These are phyloP conservation scores for Myxozyma vanderwaltii DNA, from an alignment of 805 yeast species.

Conservation along the genomic window DNA sequence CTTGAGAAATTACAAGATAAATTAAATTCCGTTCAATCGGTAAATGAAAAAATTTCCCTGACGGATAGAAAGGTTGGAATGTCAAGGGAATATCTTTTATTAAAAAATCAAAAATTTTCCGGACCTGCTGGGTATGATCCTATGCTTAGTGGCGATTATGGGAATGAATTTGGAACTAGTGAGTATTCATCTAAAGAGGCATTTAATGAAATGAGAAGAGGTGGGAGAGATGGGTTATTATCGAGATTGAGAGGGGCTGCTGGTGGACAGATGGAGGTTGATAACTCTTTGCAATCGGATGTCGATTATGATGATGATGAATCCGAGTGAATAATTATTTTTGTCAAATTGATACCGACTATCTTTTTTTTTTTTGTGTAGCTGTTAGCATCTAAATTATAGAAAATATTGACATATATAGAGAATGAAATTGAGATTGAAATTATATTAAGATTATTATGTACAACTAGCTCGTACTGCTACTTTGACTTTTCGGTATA, in stretches of 20 bases:
- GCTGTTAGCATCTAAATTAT: too few relatives aligned
- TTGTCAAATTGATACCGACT: too few relatives aligned
- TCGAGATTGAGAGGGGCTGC: not conserved
- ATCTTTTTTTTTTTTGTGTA: too few relatives aligned
- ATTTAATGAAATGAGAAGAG: not conserved
- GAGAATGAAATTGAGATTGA: too few relatives aligned
- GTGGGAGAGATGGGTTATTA: not conserved
- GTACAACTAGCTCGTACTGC: too few relatives aligned
- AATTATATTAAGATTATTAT: too few relatives aligned
- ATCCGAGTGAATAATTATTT: constrained; percentile 8
- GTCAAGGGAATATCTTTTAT: constrained; percentile 23
- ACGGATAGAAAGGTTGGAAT: constrained; percentile 25
- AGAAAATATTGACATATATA: too few relatives aligned
- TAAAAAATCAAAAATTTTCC: not conserved
- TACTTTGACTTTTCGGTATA: not conserved
- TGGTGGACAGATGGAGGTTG: not conserved
- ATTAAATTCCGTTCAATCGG: constrained; percentile 9
- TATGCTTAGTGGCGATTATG: not conserved
- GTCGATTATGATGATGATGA: constrained; percentile 1
- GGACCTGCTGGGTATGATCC: not conserved
- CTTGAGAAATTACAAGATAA: constrained; percentile 13
- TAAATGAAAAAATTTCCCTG: constrained; percentile 19
- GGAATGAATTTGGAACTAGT: not conserved
- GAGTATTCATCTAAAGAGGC: not conserved
- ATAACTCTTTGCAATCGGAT: not conserved